Conservation (phyloP, 1,284 basidiomycete species). For the Malassezia arunalokei region DNA sequence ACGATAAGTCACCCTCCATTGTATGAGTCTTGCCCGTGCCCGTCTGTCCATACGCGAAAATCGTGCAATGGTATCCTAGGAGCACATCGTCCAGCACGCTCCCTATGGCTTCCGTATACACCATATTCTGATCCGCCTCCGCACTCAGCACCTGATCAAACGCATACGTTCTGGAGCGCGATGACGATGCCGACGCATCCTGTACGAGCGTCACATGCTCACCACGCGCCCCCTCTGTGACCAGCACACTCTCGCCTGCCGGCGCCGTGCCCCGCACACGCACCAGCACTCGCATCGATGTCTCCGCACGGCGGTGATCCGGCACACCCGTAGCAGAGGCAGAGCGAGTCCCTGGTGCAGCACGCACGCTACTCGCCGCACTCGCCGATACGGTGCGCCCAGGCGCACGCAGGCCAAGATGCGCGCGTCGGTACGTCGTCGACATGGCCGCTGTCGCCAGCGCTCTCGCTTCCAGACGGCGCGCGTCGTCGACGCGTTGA, state of each 20-base stretch:
- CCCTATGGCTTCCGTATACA: constrained; percentile 84
- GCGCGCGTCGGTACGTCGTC: constrained; percentile 2
- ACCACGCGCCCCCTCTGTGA: constrained; percentile 9
- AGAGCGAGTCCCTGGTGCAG: neutral
- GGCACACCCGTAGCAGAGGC: neutral
- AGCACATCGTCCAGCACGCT: constrained; percentile 88
- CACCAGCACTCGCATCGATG: constrained; percentile 43
- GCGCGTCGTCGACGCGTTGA: constrained; percentile 7
- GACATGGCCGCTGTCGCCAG: neutral
- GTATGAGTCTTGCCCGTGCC: constrained; percentile 86
- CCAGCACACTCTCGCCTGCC: neutral
- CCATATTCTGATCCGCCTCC: constrained; percentile 86
- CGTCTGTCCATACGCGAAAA: constrained; percentile 98
- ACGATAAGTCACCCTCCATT: constrained; percentile 45
- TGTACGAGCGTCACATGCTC: neutral
- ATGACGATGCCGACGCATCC: neutral
- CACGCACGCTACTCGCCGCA: neutral
- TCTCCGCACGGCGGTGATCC: constrained; percentile 15
- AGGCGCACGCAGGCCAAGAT: constrained; percentile 7
- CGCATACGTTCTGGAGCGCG: constrained; percentile 37
- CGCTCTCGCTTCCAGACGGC: neutral
- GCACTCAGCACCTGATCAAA: constrained; percentile 64
- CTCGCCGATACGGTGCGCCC: constrained; percentile 7
- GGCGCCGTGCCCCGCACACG: constrained; percentile 21
- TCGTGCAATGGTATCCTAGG: constrained; percentile 89